Evolutionary conservation across 2,329 filamentous ascomycete genomes (phyloP), one percentile per base, ranked within the genome.

Genomic region (Fusarium scirpi): DNA sequence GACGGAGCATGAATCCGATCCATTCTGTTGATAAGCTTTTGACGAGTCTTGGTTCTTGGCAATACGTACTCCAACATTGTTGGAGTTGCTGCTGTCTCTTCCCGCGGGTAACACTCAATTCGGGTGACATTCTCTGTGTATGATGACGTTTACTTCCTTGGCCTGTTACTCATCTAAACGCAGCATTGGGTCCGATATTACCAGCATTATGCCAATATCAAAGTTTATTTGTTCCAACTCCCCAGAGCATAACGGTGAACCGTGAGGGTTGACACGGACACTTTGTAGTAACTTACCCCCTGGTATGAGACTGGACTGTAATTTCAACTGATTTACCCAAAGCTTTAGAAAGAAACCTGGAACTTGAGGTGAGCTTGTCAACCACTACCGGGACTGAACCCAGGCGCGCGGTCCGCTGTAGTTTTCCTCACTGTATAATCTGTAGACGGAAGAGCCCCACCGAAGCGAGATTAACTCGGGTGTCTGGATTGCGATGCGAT

Each of bases 391-490:
- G 62, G 29, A 47, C 41, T 27, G 29, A 30, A 49, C 44, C 66
- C 67, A 62, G 56, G 48, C 55, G 41, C 41, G 57, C 61, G 56
- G 66, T 62, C 62, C 38, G 34, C 18, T 43, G 58, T 24, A 52
- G 30, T 34, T 30, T n/a, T 25, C 22, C 32, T 34, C 32, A 34
- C 32, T 18, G 32, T 38, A n/a, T 38, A n/a, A n/a, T n/a, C 10
- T 38, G 34, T 12, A n/a, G 25, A 52, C 24, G 48, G 9, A n/a
- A 41, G 25, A 55, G 49, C 40, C 40, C 66, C 61, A 70, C 66
- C 30, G 15, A 16, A 63, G 67, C 67, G 67, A 70, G 62, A 70
- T 70, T 70, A 67, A 41, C 67, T 62, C 47, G 62, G 63, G 44
- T 54, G 62, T 46, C n/a, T 47, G 62, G 32, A 51, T 54, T 20